Conservation (phyloP, 2,329 filamentous ascomycete species). For the Cladorrhinum sp. region DNA sequence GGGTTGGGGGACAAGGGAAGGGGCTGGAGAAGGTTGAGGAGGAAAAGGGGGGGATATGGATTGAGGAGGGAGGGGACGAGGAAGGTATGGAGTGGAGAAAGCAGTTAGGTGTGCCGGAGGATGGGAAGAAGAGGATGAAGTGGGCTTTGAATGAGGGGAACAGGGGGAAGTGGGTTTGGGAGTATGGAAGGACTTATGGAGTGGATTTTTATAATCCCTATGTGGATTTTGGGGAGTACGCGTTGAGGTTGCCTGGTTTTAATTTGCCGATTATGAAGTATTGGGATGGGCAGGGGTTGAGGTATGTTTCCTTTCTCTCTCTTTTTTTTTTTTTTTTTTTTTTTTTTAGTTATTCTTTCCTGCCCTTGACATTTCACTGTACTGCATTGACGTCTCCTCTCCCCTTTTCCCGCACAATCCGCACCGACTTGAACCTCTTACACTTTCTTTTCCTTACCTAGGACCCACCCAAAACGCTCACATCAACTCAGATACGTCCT, state of each 20-base stretch:
- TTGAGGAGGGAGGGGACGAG: constrained; percentile 65
- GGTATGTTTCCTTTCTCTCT: constrained; percentile 46
- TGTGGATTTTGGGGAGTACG: constrained; percentile 75
- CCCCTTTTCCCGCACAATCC: background rate
- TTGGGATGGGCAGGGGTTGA: constrained; percentile 74
- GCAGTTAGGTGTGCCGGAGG: constrained; percentile 48
- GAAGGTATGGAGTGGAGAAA: constrained; percentile 45
- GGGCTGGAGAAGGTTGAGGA: constrained; percentile 44
- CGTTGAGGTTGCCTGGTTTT: constrained; percentile 69
- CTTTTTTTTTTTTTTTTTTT: constrained; percentile 27
- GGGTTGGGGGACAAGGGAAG: constrained; percentile 56
- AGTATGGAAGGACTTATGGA: constrained; percentile 50
- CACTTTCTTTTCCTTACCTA: constrained; percentile 24
- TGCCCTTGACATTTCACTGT: background rate
- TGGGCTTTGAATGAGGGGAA: constrained; percentile 52
- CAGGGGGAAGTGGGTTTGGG: constrained; percentile 54
- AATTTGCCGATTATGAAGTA: constrained; percentile 70
- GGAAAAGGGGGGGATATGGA: constrained; percentile 50
- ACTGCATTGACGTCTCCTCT: background rate
- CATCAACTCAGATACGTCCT: constrained; percentile 89
- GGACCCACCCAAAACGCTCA: constrained; percentile 56
- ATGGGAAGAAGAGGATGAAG: constrained; percentile 54
- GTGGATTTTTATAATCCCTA: constrained; percentile 86
- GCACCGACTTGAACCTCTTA: constrained; percentile 9
- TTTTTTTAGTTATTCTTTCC: constrained; percentile 6